Conservation (phyloP, 2,329 filamentous ascomycete species). For the Fusarium liriodendri region DNA sequence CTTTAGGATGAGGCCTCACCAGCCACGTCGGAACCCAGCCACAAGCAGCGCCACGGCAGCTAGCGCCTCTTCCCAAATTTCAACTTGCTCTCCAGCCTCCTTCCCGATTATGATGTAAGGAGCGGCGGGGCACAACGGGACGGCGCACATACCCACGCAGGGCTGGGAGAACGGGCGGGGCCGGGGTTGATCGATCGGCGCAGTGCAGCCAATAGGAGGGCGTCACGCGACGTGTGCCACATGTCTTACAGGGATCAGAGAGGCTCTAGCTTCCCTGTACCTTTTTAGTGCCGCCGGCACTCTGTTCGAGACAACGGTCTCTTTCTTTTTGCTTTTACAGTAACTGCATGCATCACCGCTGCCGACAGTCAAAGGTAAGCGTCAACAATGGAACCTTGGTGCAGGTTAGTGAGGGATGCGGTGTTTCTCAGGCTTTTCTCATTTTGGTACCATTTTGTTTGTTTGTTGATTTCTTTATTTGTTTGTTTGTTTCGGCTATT, state of each 20-base stretch:
- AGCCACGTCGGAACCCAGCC: neutral
- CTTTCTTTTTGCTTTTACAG: neutral
- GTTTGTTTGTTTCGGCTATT: conserved; percentile 8
- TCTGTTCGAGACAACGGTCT: conserved; percentile 2
- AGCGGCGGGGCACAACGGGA: neutral
- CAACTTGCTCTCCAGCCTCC: conserved; percentile 3
- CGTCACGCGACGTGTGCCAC: conserved; percentile 35
- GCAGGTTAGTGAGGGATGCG: neutral
- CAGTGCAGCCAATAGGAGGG: conserved; percentile 30
- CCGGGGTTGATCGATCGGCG: conserved; percentile 3
- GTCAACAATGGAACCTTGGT: neutral
- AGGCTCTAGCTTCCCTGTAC: conserved; percentile 36
- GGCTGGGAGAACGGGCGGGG: conserved; percentile 38
- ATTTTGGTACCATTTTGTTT: neutral
- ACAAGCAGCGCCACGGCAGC: conserved; percentile 16
- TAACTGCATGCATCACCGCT: neutral
- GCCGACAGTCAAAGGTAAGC: neutral
- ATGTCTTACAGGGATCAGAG: conserved; percentile 47
- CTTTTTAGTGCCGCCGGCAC: conserved; percentile 1
- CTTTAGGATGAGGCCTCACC: neutral
- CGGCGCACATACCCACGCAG: conserved; percentile 24
- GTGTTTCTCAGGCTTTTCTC: neutral
- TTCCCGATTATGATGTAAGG: conserved; percentile 17
- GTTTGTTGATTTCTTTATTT: conserved; percentile 9
- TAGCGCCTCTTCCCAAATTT: neutral